Evolutionary conservation across 148 eudicot species (phyloP).

Genomic region (Vaccinium vitisidaea): DNA sequence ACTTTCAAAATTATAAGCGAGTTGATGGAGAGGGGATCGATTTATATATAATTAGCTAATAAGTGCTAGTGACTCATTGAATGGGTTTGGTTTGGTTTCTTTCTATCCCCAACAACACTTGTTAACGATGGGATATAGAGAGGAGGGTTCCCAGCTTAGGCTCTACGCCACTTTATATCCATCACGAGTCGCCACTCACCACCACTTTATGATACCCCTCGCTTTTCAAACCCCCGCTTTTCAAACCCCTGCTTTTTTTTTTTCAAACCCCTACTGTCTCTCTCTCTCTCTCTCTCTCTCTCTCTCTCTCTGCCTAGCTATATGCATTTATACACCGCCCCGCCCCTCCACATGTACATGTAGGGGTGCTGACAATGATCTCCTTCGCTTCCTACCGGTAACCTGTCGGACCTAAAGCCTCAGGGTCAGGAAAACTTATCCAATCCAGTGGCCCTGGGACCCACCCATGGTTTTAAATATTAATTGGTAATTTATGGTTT

Average conservation of each 20-base stretch:
- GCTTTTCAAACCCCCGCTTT: not conserved
- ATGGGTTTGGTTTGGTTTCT: not conserved
- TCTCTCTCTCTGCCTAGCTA: not conserved
- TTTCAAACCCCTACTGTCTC: not conserved
- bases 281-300: not conserved
- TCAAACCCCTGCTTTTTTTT: not conserved
- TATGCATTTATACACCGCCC: not conserved
- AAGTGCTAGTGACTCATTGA: not conserved
- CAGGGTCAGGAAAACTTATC: too few relatives aligned
- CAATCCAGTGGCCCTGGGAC: too few relatives aligned
- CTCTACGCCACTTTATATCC: constrained; percentile 9
- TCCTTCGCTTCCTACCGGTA: not conserved
- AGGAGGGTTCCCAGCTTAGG: not conserved
- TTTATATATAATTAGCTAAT: not conserved
- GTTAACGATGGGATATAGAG: not conserved
- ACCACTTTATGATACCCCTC: not conserved
- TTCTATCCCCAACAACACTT: not conserved
- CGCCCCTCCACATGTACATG: not conserved
- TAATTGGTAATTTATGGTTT: too few relatives aligned
- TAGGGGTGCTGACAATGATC: not conserved
- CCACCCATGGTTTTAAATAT: too few relatives aligned
- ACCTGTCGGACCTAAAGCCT: not conserved
- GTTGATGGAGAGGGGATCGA: not conserved
- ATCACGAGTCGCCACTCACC: constrained; percentile 6
- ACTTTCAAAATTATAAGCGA: not conserved